These are phyloP conservation scores for Fusarium albosuccineum DNA, from an alignment of 2,329 filamentous ascomycete species.

Conservation along the genomic window DNA sequence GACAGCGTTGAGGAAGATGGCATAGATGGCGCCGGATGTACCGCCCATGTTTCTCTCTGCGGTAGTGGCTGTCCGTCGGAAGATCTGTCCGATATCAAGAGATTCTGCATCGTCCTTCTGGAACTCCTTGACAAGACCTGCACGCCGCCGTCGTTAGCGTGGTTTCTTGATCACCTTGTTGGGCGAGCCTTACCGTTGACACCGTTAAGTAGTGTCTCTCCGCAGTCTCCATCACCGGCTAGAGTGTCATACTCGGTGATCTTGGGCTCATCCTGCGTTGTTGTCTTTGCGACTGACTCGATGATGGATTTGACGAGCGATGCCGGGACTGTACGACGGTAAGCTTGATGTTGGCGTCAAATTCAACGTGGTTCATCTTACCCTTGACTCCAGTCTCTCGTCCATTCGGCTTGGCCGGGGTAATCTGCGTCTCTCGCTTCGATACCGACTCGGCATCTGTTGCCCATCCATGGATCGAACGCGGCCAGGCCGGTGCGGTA, in stretches of 20 bases:
- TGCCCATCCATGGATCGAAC: slow-evolving; percentile 39
- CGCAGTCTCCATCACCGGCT: slow-evolving; percentile 53
- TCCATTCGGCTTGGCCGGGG: slow-evolving; percentile 11
- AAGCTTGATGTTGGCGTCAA: not conserved
- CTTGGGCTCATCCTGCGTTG: slow-evolving; percentile 56
- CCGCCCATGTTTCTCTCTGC: slow-evolving; percentile 78
- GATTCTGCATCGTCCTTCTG: slow-evolving; percentile 25
- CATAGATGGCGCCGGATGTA: slow-evolving; percentile 80
- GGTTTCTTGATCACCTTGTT: not conserved
- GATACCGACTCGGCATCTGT: slow-evolving; percentile 31
- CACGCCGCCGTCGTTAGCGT: not conserved
- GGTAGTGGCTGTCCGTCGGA: slow-evolving; percentile 38
- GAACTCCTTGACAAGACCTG: slow-evolving; percentile 44
- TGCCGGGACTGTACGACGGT: slow-evolving; percentile 30
- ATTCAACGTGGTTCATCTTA: not conserved
- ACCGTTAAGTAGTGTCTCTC: slow-evolving; percentile 48
- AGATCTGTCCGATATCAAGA: slow-evolving; percentile 41
- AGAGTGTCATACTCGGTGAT: slow-evolving; percentile 49
- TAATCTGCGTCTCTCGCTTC: slow-evolving; percentile 22
- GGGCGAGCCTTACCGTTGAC: slow-evolving; percentile 30
- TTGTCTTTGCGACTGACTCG: slow-evolving; percentile 34
- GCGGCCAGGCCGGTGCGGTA: slow-evolving; percentile 43
- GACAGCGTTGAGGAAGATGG: slow-evolving; percentile 82
- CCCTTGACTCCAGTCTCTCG: slow-evolving; percentile 39
- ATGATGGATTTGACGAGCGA: slow-evolving; percentile 36